Evolutionary conservation across 2,329 filamentous ascomycete species (phyloP).

Genomic region (Penicillium decumbens): DNA sequence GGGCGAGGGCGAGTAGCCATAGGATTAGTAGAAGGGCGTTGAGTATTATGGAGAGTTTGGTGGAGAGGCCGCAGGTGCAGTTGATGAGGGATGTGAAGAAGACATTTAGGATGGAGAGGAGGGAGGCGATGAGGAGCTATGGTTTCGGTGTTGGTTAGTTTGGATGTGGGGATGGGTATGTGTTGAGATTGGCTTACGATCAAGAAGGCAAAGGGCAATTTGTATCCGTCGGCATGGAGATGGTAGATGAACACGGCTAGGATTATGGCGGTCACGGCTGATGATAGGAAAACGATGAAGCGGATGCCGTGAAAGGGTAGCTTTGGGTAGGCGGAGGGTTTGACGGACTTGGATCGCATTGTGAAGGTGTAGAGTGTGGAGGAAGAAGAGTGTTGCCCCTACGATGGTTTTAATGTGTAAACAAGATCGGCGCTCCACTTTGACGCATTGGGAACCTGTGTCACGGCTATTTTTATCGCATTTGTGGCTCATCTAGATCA

Average conservation of each 20-base stretch:
- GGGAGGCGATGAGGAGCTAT: conserved; percentile 50
- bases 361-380: conserved; percentile 7
- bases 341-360: conserved; percentile 32
- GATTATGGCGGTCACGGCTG: conserved; percentile 52
- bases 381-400: background rate
- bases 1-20: conserved; percentile 50
- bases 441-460: conserved; percentile 72
- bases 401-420: conserved; percentile 12
- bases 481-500: background rate
- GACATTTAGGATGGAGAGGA: conserved; percentile 50
- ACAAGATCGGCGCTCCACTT: conserved; percentile 47
- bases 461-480: conserved; percentile 43
- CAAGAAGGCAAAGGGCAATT: conserved; percentile 57
- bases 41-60: conserved; percentile 48
- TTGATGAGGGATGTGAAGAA: conserved; percentile 49
- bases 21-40: conserved; percentile 49
- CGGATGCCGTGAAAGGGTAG: conserved; percentile 41
- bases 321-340: conserved; percentile 39
- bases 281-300: conserved; percentile 45
- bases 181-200: conserved; percentile 42
- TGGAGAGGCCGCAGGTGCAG: conserved; percentile 50
- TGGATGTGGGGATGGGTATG: background rate
- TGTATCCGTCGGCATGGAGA: conserved; percentile 49
- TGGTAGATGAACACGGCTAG: conserved; percentile 55
- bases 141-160: conserved; percentile 3